Percentiles rank a stretch among this genome's conserved stretches.
Evolutionary conservation across 352 stramenopile genomes (phyloP).

Genomic region (Phytophthora fragariae): DNA sequence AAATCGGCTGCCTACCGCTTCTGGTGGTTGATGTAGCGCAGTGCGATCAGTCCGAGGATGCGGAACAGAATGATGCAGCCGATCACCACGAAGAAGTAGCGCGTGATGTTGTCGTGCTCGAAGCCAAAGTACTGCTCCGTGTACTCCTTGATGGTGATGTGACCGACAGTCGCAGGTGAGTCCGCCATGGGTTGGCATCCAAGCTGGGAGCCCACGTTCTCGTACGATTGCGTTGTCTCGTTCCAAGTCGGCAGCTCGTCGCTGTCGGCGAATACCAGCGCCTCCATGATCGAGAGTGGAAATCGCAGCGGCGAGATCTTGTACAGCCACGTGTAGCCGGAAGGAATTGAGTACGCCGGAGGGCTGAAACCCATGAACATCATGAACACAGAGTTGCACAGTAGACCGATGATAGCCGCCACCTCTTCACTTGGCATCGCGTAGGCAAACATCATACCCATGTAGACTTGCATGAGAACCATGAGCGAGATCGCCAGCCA

Average conservation of each 20-base stretch:
- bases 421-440: slow-evolving; percentile 43
- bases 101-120: slow-evolving; percentile 35
- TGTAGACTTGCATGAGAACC: slow-evolving; percentile 47
- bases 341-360: slow-evolving; percentile 34
- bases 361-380: slow-evolving; percentile 50
- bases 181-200: slow-evolving; percentile 33
- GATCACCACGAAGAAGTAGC: slow-evolving; percentile 31
- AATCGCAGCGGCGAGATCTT: slow-evolving; percentile 44
- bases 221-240: slow-evolving; percentile 22
- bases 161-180: slow-evolving; percentile 28
- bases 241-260: slow-evolving; percentile 36
- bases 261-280: slow-evolving; percentile 38
- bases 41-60: slow-evolving; percentile 37
- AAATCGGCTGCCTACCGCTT: slow-evolving; percentile 31
- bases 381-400: slow-evolving; percentile 46
- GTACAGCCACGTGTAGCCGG: slow-evolving; percentile 48
- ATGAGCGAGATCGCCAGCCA: slow-evolving; percentile 36
- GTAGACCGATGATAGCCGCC: slow-evolving; percentile 36
- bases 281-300: slow-evolving; percentile 40
- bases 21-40: slow-evolving; percentile 53
- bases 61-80: slow-evolving; percentile 41
- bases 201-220: slow-evolving; percentile 35
- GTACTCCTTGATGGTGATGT: slow-evolving; percentile 36
- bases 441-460: slow-evolving; percentile 46
- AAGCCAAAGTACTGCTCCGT: slow-evolving; percentile 32